Base-by-base conservation (phyloP, 2,329 filamentous ascomycete species). In the Lachnellula suecica region DNA sequence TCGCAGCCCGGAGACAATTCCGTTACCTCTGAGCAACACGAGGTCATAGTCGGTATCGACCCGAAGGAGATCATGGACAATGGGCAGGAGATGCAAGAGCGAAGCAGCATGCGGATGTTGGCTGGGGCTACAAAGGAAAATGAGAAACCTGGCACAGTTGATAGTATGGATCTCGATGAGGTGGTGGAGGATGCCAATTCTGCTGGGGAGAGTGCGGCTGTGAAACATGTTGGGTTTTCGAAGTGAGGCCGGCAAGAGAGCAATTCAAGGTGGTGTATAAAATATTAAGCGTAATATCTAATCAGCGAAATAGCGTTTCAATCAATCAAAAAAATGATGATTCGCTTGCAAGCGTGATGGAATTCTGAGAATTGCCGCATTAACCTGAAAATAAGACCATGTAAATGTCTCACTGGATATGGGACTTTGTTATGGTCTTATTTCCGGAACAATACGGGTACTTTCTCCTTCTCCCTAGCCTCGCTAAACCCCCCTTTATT, bases 81-180 rank as follows among this genome's bases (percentile, higher is more conserved):
- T 40, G 29, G 43, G 1, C 58, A 58, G 24, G 64, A 68, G 48
- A 68, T 68, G 65, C 58, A 66, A 47, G 64, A 68, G 40, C 53
- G 58, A 15, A 52, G 57, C 43, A 54, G 56, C 8, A 59, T 61
- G 52, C 47, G 53, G 13, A 58, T 65, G 53, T 37, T 63, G 22
- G 47, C 54, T 5, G 43, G 51, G 50, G 24, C 35, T 50, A 22
- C 52, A 37, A 40, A 37, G 34, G 23, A 34, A 43, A 23, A 41
- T 51, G 23, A 34, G 20, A 51, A 51, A 6, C 34, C 44, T 40
- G 45, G 52, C 24, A 58, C 56, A n/a, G 52, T 62, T 37, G 63
- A 63, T 38, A 59, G 40, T 27, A 66, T 68, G 63, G 66, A 67
- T 57, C 45, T 67, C n/a, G 62, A 63, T 44, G 53, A 61, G 20